phyloP scores from a whole-genome alignment of 208 protist genomes.

The Acanthamoeba healyi region DNA sequence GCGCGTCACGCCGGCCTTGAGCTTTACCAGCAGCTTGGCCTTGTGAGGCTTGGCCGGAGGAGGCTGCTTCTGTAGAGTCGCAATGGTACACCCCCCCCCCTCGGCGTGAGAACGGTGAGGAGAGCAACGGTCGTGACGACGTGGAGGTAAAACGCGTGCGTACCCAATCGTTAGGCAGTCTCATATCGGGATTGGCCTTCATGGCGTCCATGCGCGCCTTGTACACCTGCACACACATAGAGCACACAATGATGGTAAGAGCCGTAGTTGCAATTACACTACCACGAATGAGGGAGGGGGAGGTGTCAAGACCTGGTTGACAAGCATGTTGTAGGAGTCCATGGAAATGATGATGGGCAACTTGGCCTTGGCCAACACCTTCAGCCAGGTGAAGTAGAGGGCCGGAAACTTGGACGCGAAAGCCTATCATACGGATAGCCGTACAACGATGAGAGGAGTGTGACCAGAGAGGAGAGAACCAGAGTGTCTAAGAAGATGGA shows the following conservation, averaged over 20 bases:
- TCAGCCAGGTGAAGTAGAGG: slow-evolving; percentile 92
- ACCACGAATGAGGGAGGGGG: neutral
- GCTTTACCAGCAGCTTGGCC: slow-evolving; percentile 89
- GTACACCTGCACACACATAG: neutral
- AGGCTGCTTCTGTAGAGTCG: neutral
- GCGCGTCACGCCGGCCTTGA: slow-evolving; percentile 82
- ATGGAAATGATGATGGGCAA: slow-evolving; percentile 91
- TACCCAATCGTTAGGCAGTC: slow-evolving; percentile 6
- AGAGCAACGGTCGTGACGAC: neutral
- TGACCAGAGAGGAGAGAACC: no score
- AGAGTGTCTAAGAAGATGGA: no score
- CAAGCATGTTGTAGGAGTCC: slow-evolving; percentile 65
- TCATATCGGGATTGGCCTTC: neutral
- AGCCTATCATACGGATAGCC: neutral
- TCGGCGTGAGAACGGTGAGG: neutral
- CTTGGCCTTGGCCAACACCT: slow-evolving; percentile 57
- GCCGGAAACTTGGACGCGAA: slow-evolving; percentile 58
- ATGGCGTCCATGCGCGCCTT: neutral
- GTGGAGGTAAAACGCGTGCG: neutral
- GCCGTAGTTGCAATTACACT: no score
- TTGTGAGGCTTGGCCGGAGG: slow-evolving; percentile 66
- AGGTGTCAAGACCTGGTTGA: neutral
- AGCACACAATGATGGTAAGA: no score
- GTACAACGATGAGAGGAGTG: no score
- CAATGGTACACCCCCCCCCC: neutral